Evolutionary conservation across 768 basidiomycete species (phyloP), one percentile per base, ranked within the genome.

Genomic region (Postia placenta): DNA sequence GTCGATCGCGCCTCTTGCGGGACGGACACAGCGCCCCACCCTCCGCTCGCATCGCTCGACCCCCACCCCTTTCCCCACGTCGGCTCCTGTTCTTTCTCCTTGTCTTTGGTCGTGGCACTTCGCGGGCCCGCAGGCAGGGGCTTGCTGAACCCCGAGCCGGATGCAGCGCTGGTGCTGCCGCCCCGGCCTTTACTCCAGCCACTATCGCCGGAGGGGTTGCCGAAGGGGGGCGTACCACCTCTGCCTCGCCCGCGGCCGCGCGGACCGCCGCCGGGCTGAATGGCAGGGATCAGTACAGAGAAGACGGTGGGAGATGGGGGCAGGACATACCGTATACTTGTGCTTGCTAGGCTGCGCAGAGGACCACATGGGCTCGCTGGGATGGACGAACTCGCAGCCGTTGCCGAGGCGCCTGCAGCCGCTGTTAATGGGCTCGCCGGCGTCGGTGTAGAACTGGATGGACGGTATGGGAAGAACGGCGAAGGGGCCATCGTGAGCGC

Each of bases 361-460:
- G 44, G 46, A 38, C 70, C 70, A 71, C 14, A 53, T 53, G 1
- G 63, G 61, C 24, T 69, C 62, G 46, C 56, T 55, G 5, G 70
- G 70, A 23, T 70, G 69, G 20, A 67, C 14, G 45, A 64, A 70
- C 2, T 19, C 11, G 43, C 69, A 70, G 38, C 7, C 17, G n/a
- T 35, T 35, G 15, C 56, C 57, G 5, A 39, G 49, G 45, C 40
- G 54, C 26, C 4, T 48, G 41, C 69, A 71, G 38, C 69, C 69
- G 1, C 49, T 53, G 28, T 45, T 46, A 11, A 52, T 12, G 1
- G 64, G 63, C 23, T 57, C 51, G 30, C 69, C 69, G 41, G 38
- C 54, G 17, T 63, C 60, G n/a, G 58, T 58, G 52, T 64, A 71
- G 51, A 22, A 45, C 49, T 49, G 44, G 22, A 39, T 37, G 44